Base-by-base conservation (phyloP, 2,329 filamentous ascomycete genomes). In the Xylaria sp. region DNA sequence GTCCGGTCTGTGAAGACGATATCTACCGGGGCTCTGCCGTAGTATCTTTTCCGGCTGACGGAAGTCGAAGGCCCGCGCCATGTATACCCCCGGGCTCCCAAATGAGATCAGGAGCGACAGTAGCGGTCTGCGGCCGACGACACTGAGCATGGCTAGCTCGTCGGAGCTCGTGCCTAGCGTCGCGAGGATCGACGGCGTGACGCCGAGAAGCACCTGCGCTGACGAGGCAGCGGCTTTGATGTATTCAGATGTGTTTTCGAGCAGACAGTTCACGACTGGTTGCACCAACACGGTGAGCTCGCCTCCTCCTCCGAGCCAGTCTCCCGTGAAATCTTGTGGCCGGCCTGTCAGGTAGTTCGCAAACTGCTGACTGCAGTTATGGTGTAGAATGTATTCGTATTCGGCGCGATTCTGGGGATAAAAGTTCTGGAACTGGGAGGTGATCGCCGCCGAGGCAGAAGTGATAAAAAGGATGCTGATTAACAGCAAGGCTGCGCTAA, bases 181-280 rank as follows among this genome's bases (percentile, higher is more conserved):
- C 0, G 71, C 63, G 8, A 76, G 59, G 33, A 76, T 62, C 0
- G 72, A 72, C 25, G 73, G 75, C 7, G 71, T 72, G 20, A 76
- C 60, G 63, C 75, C 73, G 20, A 76, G 73, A 12, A 75, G 59
- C 9, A 75, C 75, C 41, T 75, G 71, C 18, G 74, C 72, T 4
- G 71, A 69, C 1, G 75, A 68, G 51, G 71, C 69, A 2, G 64
- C 72, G 4, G 71, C 62, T 41, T 76, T 75, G 62, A 74, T 71
- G 57, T 74, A 76, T 41, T 76, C 73, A 57, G 72, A 67, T 3
- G 57, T 60, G n/a, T 70, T 51, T n/a, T 72, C 65, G 31, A 74
- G 68, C 25, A 74, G 60, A 62, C 71, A 72, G 33, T 66, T 36
- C 6, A 75, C 62, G 9, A 75, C 68, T 0, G 73, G 70, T 66